These are phyloP conservation scores for Aspergillus alliaceus DNA, from an alignment of 2,329 filamentous ascomycete genomes.

Conservation along the genomic window DNA sequence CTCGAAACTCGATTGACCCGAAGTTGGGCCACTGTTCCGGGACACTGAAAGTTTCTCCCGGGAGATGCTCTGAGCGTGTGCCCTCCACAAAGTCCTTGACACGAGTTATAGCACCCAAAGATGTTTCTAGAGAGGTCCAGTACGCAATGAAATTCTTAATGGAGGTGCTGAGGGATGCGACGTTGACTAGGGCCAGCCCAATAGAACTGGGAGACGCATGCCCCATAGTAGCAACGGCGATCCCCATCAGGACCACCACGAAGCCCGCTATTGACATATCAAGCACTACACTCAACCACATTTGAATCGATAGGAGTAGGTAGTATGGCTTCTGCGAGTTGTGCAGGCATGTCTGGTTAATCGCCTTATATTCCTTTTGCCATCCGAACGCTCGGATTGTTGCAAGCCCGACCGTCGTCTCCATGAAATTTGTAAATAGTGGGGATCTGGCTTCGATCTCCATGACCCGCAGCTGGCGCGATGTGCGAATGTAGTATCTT, in stretches of 20 bases:
- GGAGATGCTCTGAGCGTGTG: not conserved
- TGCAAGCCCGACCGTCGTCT: not conserved
- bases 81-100: slow-evolving; percentile 44
- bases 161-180: not conserved
- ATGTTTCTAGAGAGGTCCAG: slow-evolving; percentile 25
- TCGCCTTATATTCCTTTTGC: too few species aligned
- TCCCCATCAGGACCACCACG: too few species aligned
- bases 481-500: not conserved
- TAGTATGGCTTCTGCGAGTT: not conserved
- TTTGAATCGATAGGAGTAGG: not conserved
- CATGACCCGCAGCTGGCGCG: not conserved
- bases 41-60: too few species aligned
- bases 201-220: not conserved
- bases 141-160: not conserved
- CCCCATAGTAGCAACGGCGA: too few species aligned
- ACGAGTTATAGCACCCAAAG: slow-evolving; percentile 41
- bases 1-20: not conserved
- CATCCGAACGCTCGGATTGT: not conserved
- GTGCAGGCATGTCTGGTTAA: not conserved
- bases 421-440: not conserved
- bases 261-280: too few species aligned
- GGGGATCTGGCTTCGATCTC: not conserved
- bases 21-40: too few species aligned
- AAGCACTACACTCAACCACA: too few species aligned
- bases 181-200: not conserved